Base-by-base conservation (phyloP, 331 rosid genomes). In the Saraca asoca region DNA sequence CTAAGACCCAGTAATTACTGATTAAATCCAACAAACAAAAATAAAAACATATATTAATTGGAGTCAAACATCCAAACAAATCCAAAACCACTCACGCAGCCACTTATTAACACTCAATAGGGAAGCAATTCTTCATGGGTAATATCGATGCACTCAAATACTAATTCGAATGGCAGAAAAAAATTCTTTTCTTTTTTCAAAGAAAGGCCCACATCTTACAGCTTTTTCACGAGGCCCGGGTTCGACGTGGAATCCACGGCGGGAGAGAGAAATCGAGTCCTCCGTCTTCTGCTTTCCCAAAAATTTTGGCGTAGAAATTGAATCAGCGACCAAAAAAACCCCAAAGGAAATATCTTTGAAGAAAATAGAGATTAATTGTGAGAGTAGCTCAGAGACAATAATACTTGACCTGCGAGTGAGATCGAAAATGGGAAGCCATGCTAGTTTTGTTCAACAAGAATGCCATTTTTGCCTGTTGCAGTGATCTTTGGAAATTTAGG, bases 181-280 rank as follows among this genome's bases (percentile, higher is more conserved):
- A 3, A 7, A 19, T 4, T 12, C 14, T 4, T 3, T 35, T 37
- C 8, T 37, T 37, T 37, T 37, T 37, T 2, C 35, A 63, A 51
- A 0, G n/a, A 53, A 66, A 51, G 15, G 11, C 4, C 18, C 3
- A 72, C 38, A 55, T 17, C 91, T 90, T 70, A 94, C 97, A 57
- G 97, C 97, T 82, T 86, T 83, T 81, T 94, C 96, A 57, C 99
- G 99, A 44, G 85, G 20, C 12, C 97, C 99, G 4, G 85, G 92
- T 71, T 81, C 85, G 73, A 83, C 44, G 69, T 94, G 97, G 70
- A 70, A 85, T 78, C 76, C 81, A 58, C 97, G 96, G 55, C 91
- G 91, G 18, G 83, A 53, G 50, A 66, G 71, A 20, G 86, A 76
- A 24, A 74, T 55, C 29, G 73, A 77, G 65, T 73, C 89, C 62